Conservation (phyloP, 2,329 filamentous ascomycete species). For the Ascochyta fabae region DNA sequence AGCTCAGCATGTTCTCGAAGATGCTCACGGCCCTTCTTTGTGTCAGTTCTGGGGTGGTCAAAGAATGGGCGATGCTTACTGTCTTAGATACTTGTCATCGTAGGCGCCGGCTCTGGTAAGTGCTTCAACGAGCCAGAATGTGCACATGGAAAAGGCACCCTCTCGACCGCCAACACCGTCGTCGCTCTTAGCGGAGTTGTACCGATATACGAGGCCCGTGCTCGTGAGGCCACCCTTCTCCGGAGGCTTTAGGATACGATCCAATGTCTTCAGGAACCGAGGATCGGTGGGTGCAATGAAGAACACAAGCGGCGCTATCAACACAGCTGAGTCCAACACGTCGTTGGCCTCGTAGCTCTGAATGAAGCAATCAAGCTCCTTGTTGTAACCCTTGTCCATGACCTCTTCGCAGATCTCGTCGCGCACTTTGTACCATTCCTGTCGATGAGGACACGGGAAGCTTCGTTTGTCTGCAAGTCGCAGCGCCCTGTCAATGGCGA, state of each 20-base stretch:
- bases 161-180: conserved; percentile 77
- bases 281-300: conserved; percentile 81
- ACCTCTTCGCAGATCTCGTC: conserved; percentile 76
- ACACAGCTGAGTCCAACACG: conserved; percentile 74
- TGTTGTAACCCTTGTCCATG: conserved; percentile 80
- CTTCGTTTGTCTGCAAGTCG: conserved; percentile 77
- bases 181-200: conserved; percentile 71
- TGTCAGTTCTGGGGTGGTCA: conserved; percentile 8
- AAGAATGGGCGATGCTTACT: conserved; percentile 13
- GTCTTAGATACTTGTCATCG: conserved; percentile 67
- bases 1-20: conserved; percentile 79
- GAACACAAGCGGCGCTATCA: conserved; percentile 80
- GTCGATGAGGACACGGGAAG: conserved; percentile 74
- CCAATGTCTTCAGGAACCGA: conserved; percentile 74
- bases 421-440: conserved; percentile 69
- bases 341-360: conserved; percentile 78
- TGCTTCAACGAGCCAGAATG: conserved; percentile 82
- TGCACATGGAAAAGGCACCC: conserved; percentile 82
- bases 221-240: conserved; percentile 79
- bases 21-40: conserved; percentile 63
- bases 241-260: conserved; percentile 72
- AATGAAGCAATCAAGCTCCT: conserved; percentile 71
- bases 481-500: conserved; percentile 76
- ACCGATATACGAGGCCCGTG: conserved; percentile 77
- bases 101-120: conserved; percentile 67